Evolutionary conservation across 768 basidiomycete genomes (phyloP), one percentile per base, ranked within the genome.

Genomic region (Rhodotorula kratochvilovae): DNA sequence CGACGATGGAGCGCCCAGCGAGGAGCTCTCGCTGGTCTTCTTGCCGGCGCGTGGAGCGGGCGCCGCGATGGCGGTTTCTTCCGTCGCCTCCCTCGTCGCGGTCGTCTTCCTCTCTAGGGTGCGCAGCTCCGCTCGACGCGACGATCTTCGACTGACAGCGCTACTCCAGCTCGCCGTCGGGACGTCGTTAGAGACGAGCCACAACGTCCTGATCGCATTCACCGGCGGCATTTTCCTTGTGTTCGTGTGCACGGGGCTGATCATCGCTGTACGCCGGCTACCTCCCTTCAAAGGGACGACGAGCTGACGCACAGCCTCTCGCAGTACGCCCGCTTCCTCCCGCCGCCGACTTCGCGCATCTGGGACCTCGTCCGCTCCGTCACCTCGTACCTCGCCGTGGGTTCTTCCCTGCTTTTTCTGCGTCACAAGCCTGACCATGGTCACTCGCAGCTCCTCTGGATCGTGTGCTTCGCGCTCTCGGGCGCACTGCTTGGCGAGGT

Each of bases 281-380:
- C 29, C 45, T 5, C 29, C 5, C 4, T 5, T 33, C 36, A 25
- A 5, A 13, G 7, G 16, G 36, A 23, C 3, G 13, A 11, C 25
- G 27, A 31, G 5, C 53, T 29, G 11, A 62, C 12, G 0, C 13
- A 10, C 16, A 4, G 5, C 19, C 39, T 11, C 5, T 0, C 25
- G 5, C 53, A 63, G 63, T 64, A 64, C 31, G 64, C 54, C 1
- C 43, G 64, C 6, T 66, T 56, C 11, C 57, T 57, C 17, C 57
- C 65, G 17, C 65, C 65, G 7, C 29, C 56, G 4, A 45, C 36
- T 1, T 39, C 56, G 15, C 15, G 48, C 0, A 8, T 66, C 2
- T 66, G 65, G 65, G 27, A 29, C 12, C 21, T 31, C 46, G 60
- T 48, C 6, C 23, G 31, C 2, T 3, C 2, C 19, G 13, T 61